These are phyloP conservation scores for Camellia japonica DNA, from an alignment of 148 eudicot species.

Conservation along the genomic window DNA sequence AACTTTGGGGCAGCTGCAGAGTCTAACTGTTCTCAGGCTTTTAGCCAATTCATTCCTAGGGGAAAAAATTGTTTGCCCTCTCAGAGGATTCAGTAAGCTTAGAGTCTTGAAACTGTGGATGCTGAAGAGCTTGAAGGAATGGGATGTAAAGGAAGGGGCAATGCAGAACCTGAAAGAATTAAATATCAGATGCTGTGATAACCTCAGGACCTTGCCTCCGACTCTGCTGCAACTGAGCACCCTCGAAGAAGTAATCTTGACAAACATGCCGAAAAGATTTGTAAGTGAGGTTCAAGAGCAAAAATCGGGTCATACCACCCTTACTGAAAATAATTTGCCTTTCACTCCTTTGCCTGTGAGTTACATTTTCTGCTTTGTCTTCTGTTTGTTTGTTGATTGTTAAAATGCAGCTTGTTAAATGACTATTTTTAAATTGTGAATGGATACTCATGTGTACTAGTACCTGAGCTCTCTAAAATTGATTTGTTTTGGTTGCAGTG, in stretches of 20 bases:
- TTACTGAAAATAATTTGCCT: constrained; percentile 17
- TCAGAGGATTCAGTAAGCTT: constrained; percentile 27
- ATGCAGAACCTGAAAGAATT: constrained; percentile 37
- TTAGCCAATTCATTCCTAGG: constrained; percentile 38
- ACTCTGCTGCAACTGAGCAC: constrained; percentile 18
- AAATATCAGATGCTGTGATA: constrained; percentile 36
- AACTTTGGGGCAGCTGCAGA: constrained; percentile 27
- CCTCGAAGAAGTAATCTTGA: constrained; percentile 35
- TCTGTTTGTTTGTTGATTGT: not conserved
- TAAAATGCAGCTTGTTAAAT: too few species aligned
- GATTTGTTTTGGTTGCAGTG: constrained; percentile 13
- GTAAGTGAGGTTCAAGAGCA: constrained; percentile 6
- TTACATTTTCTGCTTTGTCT: not conserved
- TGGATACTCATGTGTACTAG: too few species aligned
- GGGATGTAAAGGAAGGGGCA: constrained; percentile 29
- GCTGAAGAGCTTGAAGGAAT: constrained; percentile 32
- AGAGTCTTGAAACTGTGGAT: constrained; percentile 47
- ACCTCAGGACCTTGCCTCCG: constrained; percentile 26
- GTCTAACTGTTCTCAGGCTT: constrained; percentile 41
- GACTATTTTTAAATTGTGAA: too few species aligned
- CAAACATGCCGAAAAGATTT: constrained; percentile 34
- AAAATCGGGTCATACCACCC: not conserved
- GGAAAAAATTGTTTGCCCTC: constrained; percentile 23
- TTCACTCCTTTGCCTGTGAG: constrained; percentile 41
- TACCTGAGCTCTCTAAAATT: too few species aligned